Conservation (phyloP, 148 eudicot species). For the Rhododendron simsii region DNA sequence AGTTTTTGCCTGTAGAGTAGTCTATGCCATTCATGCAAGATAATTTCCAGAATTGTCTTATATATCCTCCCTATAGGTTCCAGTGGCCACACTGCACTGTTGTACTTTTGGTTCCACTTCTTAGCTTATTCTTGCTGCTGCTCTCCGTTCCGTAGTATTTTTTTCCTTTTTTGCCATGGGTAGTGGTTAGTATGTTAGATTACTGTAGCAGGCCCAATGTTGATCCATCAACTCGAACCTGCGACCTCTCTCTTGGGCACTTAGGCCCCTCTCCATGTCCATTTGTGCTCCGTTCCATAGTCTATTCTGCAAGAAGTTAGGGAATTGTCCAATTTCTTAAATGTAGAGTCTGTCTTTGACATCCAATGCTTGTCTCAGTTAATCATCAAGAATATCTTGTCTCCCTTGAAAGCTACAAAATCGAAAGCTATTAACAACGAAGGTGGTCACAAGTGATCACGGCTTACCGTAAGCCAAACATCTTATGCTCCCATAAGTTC, state of each 20-base stretch:
- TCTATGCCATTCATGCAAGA: background rate
- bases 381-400: background rate
- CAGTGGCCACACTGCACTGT: background rate
- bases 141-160: background rate
- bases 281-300: background rate
- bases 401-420: background rate
- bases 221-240: background rate
- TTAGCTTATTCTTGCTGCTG: background rate
- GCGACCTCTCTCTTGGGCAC: background rate
- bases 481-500: background rate
- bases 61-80: background rate
- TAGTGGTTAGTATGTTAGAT: too few species aligned
- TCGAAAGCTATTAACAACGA: background rate
- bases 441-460: background rate
- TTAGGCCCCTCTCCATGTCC: background rate
- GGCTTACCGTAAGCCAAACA: background rate
- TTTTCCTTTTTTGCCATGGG: background rate
- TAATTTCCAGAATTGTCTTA: background rate
- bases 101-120: background rate
- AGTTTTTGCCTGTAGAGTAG: background rate
- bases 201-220: background rate
- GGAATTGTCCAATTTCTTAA: background rate
- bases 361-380: background rate
- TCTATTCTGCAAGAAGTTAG: background rate
- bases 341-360: background rate